Conservation (phyloP, 2,329 filamentous ascomycete genomes). For the Pseudonectria foliicola region DNA sequence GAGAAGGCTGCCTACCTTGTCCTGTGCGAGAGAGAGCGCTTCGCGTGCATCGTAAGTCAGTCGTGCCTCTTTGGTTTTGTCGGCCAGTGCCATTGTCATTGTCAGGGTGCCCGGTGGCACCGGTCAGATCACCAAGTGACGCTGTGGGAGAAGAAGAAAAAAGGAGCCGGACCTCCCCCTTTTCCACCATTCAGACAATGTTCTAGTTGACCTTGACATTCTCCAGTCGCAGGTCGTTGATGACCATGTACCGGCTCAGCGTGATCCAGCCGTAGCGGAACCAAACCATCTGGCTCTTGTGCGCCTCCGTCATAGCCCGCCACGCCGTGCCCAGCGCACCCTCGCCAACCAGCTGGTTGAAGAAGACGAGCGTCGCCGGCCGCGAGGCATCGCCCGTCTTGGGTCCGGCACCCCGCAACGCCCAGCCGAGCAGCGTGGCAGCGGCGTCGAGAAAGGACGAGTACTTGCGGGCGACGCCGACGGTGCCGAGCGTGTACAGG, state of each 20-base stretch:
- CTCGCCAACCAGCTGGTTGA: constrained; percentile 60
- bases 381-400: constrained; percentile 30
- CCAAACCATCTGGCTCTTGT: constrained; percentile 97
- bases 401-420: constrained; percentile 40
- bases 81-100: too few relatives aligned
- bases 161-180: too few relatives aligned
- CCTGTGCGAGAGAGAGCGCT: background rate
- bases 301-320: constrained; percentile 80
- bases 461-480: constrained; percentile 75
- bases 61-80: too few relatives aligned
- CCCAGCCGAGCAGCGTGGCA: constrained; percentile 50
- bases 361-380: constrained; percentile 58
- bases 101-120: too few relatives aligned
- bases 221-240: constrained; percentile 73
- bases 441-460: constrained; percentile 66
- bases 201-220: constrained; percentile 17
- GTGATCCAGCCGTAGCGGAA: constrained; percentile 95
- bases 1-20: too few relatives aligned
- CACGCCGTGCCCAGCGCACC: constrained; percentile 54
- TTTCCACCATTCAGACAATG: too few relatives aligned
- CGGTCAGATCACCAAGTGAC: too few relatives aligned
- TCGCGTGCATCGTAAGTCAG: too few relatives aligned
- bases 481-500: constrained; percentile 75
- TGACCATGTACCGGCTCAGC: constrained; percentile 86
- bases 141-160: too few relatives aligned